Base-by-base conservation (phyloP, 2,329 filamentous ascomycete genomes). In the Cladosporium sp. region DNA sequence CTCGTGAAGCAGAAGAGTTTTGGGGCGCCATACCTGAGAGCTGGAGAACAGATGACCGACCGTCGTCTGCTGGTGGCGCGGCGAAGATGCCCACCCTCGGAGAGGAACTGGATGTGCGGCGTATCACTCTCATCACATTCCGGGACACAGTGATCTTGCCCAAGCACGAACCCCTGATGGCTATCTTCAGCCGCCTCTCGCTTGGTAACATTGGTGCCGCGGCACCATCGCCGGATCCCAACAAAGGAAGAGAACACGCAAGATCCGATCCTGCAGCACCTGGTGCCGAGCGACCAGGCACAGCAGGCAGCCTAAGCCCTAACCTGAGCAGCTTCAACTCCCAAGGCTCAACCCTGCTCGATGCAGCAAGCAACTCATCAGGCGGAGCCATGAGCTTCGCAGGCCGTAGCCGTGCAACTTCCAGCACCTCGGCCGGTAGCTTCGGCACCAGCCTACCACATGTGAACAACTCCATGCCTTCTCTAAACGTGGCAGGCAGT, bases 91-190 rank as follows among this genome's bases (percentile, higher is more conserved):
- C 64, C 40, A 75, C 66, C 4, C 62, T 78, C 59, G 69, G 80
- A 63, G 65, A 83, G 51, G 78, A 86, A 35, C 78, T 96, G 2
- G 91, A 97, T 59, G 85, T 97, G 0, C 83, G 92, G n/a, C 81
- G 89, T 19, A 83, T 97, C 36, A 89, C 95, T 0, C 79, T 98
- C 16, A 84, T 89, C 18, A 83, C 87, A 3, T 98, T 93, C 71
- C 84, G 93, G 46, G 93, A 98, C 67, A 84, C 80, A 16, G 82
- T 98, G 51, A 88, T 98, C 43, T 73, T 98, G 1, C 88, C 89
- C 1, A 84, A 92, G 43, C 93, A 95, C 68, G 91, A 96, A 50
- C 84, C 82, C 6, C 79, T 98, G 19, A 94, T 93, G 73, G 81
- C 83, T 6, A 92, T 93, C 50, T 96, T 96, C 71, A 95, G 88